These are phyloP conservation scores for Sporothrix inflata DNA, from an alignment of 2,329 filamentous ascomycete species.

Conservation along the genomic window DNA sequence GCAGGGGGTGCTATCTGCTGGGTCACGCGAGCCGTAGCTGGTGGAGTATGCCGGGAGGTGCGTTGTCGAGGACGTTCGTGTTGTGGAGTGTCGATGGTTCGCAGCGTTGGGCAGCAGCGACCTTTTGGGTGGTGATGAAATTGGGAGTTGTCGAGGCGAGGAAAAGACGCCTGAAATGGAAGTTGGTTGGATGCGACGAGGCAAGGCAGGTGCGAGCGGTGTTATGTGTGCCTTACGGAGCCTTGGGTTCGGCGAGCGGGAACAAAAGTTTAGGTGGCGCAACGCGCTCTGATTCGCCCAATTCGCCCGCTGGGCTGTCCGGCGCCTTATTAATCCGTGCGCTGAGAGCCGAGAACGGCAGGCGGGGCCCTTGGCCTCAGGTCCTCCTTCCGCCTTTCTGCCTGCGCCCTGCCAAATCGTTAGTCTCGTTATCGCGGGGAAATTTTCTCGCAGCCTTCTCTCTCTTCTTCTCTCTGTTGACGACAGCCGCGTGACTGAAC, in stretches of 20 bases:
- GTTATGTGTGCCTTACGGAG: not conserved
- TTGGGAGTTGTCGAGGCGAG: not conserved
- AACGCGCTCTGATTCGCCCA: conserved; percentile 1
- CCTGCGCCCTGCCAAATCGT: not conserved
- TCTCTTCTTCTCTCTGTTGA: not conserved
- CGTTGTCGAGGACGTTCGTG: not conserved
- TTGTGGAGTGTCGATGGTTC: not conserved
- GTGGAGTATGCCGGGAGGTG: not conserved
- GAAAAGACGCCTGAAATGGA: not conserved
- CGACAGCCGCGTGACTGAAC: conserved; percentile 1
- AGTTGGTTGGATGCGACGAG: not conserved
- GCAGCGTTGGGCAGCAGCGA: not conserved
- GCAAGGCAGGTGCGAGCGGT: not conserved
- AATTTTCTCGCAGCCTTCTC: conserved; percentile 28
- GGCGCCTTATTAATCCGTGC: conserved; percentile 25
- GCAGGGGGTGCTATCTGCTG: not conserved
- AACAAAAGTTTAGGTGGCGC: not conserved
- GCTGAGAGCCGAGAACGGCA: conserved; percentile 19
- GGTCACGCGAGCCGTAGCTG: not conserved
- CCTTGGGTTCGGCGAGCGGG: not conserved
- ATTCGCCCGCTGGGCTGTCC: not conserved
- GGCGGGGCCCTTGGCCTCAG: conserved; percentile 21
- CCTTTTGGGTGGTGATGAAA: not conserved
- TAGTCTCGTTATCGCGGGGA: conserved; percentile 23
- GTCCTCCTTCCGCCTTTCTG: not conserved